A percentile compares a stretch with the other conserved stretches of the same genome.
These are phyloP conservation scores for Laguncularia racemosa DNA, from an alignment of 345 rosid genomes.

Conservation along the genomic window DNA sequence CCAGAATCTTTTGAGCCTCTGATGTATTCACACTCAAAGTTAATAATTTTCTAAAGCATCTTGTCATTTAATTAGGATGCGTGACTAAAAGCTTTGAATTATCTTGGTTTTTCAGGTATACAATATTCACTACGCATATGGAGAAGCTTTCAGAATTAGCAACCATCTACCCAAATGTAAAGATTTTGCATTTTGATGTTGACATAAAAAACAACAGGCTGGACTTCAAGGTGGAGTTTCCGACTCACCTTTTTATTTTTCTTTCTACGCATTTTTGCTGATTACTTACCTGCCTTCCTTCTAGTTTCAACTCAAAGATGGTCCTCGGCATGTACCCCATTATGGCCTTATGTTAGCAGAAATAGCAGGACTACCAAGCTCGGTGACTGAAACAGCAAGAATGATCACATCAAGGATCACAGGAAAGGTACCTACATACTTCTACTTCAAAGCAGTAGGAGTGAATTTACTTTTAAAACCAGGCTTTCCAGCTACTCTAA, in stretches of 20 bases:
- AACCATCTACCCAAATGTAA: conserved; percentile 78
- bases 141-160: conserved; percentile 78
- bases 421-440: conserved; percentile 34
- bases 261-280: not conserved
- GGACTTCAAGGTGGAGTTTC: conserved; percentile 69
- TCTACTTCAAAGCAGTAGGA: not conserved
- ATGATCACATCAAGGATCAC: conserved; percentile 59
- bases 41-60: no score
- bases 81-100: no score
- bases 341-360: conserved; percentile 83
- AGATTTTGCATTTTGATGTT: conserved; percentile 73
- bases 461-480: no score
- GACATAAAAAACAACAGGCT: conserved; percentile 61
- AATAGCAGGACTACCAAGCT: conserved; percentile 75
- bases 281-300: conserved; percentile 3
- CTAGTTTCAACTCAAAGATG: conserved; percentile 82
- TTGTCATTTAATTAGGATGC: no score
- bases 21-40: no score
- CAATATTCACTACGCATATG: conserved; percentile 86
- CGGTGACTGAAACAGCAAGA: conserved; percentile 79
- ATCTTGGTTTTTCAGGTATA: conserved; percentile 48
- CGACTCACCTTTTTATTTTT: not conserved
- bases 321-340: conserved; percentile 64
- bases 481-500: no score
- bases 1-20: no score